These are phyloP conservation scores for Neodidymelliopsis sp. DNA, from an alignment of 2,329 filamentous ascomycete genomes.

Conservation along the genomic window DNA sequence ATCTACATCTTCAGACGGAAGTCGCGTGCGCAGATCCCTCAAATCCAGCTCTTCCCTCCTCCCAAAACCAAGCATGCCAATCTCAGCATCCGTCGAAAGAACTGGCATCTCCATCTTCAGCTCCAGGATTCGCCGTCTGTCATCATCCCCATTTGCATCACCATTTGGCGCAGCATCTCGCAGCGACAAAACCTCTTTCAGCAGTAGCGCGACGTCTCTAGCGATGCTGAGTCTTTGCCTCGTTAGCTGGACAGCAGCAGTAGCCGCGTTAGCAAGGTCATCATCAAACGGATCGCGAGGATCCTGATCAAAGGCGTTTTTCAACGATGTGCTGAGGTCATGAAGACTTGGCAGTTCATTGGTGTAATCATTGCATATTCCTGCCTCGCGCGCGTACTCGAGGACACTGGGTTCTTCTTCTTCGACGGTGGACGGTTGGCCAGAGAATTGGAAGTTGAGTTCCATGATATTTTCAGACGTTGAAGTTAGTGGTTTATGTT, in stretches of 20 bases:
- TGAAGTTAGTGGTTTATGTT: background rate
- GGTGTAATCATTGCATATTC: slow-evolving; percentile 51
- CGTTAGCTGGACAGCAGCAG: slow-evolving; percentile 20
- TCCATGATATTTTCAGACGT: slow-evolving; percentile 29
- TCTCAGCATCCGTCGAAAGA: slow-evolving; percentile 54
- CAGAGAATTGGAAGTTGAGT: slow-evolving; percentile 19
- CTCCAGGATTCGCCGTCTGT: slow-evolving; percentile 26
- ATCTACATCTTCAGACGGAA: slow-evolving; percentile 42
- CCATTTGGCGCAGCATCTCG: slow-evolving; percentile 4
- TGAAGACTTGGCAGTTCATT: slow-evolving; percentile 32
- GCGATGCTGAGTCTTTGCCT: slow-evolving; percentile 41
- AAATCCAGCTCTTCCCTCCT: slow-evolving; percentile 33
- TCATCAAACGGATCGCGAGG: slow-evolving; percentile 28
- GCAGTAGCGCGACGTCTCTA: slow-evolving; percentile 38
- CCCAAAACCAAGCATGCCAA: slow-evolving; percentile 54
- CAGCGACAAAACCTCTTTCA: slow-evolving; percentile 29
- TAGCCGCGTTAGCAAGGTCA: slow-evolving; percentile 18
- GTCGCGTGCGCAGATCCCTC: slow-evolving; percentile 39
- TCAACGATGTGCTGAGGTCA: slow-evolving; percentile 19
- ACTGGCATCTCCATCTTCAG: slow-evolving; percentile 58
- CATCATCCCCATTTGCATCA: background rate
- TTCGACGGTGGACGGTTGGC: background rate
- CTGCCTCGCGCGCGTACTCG: slow-evolving; percentile 58
- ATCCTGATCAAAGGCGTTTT: slow-evolving; percentile 24
- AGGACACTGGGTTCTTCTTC: slow-evolving; percentile 49